Conservation (phyloP, 768 basidiomycete genomes). For the Lactarius tabidus region DNA sequence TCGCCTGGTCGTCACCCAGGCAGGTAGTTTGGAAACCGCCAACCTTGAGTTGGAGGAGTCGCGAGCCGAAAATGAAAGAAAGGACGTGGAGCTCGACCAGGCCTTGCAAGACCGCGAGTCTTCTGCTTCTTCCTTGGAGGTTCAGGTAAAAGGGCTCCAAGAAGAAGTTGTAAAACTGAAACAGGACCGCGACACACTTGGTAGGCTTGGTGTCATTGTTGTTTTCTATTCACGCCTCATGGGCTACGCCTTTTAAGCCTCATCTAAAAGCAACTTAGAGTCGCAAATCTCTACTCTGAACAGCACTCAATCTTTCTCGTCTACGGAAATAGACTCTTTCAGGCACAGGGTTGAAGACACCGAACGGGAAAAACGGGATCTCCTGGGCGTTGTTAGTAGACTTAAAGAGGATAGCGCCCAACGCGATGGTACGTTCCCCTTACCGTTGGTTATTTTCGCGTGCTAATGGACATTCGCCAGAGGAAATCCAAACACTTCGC, state of each 20-base stretch:
- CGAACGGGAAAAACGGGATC: constrained; percentile 88
- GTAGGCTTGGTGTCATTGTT: constrained; percentile 38
- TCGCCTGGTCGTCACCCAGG: constrained; percentile 55
- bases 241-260: constrained; percentile 33
- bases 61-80: constrained; percentile 61
- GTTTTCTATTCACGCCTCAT: constrained; percentile 26
- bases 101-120: constrained; percentile 75
- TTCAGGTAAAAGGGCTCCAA: constrained; percentile 46
- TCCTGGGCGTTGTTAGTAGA: constrained; percentile 77
- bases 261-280: constrained; percentile 46
- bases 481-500: constrained; percentile 69
- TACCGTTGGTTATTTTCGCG: not conserved
- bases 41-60: constrained; percentile 67
- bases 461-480: constrained; percentile 33
- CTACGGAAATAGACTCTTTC: constrained; percentile 54
- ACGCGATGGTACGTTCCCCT: constrained; percentile 58
- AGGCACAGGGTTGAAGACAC: constrained; percentile 64
- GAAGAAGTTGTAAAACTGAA: constrained; percentile 54
- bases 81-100: constrained; percentile 83
- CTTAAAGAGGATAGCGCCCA: constrained; percentile 71
- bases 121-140: constrained; percentile 53
- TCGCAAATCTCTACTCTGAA: constrained; percentile 54
- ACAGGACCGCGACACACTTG: constrained; percentile 61
- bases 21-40: constrained; percentile 48
- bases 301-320: constrained; percentile 57